Percentiles rank a stretch among this genome's conserved stretches.
These are phyloP conservation scores for Calvatia gigantea DNA, from an alignment of 768 basidiomycete species.

Conservation along the genomic window DNA sequence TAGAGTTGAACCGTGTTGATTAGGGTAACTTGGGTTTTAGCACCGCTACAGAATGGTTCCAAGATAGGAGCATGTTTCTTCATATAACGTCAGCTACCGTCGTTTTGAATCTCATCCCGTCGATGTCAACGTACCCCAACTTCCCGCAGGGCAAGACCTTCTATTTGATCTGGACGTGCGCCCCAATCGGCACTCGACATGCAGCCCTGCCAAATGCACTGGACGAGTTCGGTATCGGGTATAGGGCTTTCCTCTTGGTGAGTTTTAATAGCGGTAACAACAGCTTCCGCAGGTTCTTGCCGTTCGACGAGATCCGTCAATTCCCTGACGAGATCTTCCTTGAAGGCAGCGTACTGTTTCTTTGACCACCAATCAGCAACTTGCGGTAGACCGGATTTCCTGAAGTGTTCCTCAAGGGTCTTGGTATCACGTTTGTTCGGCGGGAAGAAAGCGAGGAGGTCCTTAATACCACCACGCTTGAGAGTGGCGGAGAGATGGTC, in stretches of 20 bases:
- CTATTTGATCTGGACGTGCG: conserved; percentile 88
- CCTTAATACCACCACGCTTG: conserved; percentile 81
- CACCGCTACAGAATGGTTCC: conserved; percentile 84
- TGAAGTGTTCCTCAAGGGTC: conserved; percentile 84
- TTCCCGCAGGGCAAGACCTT: conserved; percentile 84
- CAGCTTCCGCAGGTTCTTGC: conserved; percentile 67
- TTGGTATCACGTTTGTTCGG: conserved; percentile 73
- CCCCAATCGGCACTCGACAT: conserved; percentile 87
- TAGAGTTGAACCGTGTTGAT: conserved; percentile 95
- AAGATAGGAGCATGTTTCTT: conserved; percentile 84
- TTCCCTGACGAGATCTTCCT: conserved; percentile 68
- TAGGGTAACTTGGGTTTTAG: conserved; percentile 89
- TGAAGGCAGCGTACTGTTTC: conserved; percentile 79
- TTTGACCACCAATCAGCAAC: conserved; percentile 95
- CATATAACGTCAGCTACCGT: background rate
- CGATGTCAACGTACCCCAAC: conserved; percentile 60
- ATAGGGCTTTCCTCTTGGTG: conserved; percentile 79
- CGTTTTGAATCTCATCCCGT: background rate
- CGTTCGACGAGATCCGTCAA: conserved; percentile 68
- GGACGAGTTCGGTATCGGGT: conserved; percentile 79
- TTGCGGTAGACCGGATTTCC: conserved; percentile 67
- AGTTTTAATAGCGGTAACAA: conserved; percentile 66
- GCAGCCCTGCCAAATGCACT: conserved; percentile 91
- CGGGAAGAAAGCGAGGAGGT: conserved; percentile 87
- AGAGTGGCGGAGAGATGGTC: conserved; percentile 84